Evolutionary conservation across 306 rosid species (phyloP).

Genomic region (Lithocarpus polystachyus): DNA sequence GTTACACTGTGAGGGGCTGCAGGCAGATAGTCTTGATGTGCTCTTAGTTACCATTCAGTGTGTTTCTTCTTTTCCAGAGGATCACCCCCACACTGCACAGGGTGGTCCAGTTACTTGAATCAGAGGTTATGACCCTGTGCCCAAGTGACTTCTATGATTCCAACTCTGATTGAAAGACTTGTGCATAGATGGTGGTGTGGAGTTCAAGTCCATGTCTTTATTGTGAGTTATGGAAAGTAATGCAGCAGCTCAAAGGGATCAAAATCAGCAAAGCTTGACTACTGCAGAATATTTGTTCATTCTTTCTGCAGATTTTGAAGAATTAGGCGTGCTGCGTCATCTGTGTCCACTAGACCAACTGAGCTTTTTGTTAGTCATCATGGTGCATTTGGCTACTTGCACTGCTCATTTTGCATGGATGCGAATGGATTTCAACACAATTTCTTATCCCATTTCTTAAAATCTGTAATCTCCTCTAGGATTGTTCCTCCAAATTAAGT

Average conservation of each 20-base stretch:
- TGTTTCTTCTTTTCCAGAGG: slow-evolving; percentile 82
- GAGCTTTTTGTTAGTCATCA: slow-evolving; percentile 5
- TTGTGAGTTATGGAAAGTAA: slow-evolving; percentile 22
- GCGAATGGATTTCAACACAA: slow-evolving; percentile 34
- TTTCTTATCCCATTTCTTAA: neutral
- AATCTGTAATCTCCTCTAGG: slow-evolving; percentile 41
- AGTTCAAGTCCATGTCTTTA: slow-evolving; percentile 22
- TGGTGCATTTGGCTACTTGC: slow-evolving; percentile 5
- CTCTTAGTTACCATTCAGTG: slow-evolving; percentile 80
- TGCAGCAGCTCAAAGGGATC: slow-evolving; percentile 20
- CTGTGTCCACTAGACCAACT: slow-evolving; percentile 21
- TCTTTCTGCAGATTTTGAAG: slow-evolving; percentile 34
- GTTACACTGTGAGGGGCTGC: slow-evolving; percentile 71
- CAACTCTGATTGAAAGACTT: slow-evolving; percentile 55
- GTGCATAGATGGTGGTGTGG: slow-evolving; percentile 12
- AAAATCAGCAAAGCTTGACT: slow-evolving; percentile 23
- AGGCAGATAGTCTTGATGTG: slow-evolving; percentile 87
- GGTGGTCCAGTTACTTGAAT: slow-evolving; percentile 85
- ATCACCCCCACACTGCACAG: slow-evolving; percentile 93
- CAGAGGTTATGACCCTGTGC: slow-evolving; percentile 95
- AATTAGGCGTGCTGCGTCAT: slow-evolving; percentile 27
- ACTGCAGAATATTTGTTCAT: slow-evolving; percentile 33
- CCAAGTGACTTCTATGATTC: slow-evolving; percentile 93
- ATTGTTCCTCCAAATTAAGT: slow-evolving; percentile 45
- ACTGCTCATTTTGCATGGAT: slow-evolving; percentile 26